Conservation (phyloP, 208 protist species). For the Vickermania spadyakhi region DNA sequence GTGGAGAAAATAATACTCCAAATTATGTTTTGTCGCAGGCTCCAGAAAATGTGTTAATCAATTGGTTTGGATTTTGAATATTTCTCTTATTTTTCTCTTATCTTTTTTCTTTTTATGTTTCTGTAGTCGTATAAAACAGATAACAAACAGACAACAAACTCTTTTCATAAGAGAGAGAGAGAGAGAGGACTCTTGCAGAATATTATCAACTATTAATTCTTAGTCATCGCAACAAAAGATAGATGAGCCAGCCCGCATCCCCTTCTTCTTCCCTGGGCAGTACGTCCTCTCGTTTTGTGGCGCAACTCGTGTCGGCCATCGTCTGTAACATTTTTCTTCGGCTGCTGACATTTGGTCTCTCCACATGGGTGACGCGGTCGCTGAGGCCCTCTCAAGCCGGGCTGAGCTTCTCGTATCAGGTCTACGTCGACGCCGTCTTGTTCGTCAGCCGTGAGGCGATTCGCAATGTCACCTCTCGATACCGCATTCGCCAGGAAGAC, state of each 20-base stretch:
- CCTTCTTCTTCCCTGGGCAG: too few species aligned
- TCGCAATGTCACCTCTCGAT: conserved; percentile 33
- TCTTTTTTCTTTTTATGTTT: conserved; percentile 11
- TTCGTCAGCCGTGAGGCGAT: conserved; percentile 70
- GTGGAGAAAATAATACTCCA: too few species aligned
- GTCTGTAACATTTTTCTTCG: conserved; percentile 55
- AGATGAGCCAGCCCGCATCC: too few species aligned
- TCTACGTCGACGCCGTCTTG: conserved; percentile 75
- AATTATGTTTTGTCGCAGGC: too few species aligned
- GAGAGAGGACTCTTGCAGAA: too few species aligned
- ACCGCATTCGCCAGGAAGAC: background rate
- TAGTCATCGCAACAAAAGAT: too few species aligned
- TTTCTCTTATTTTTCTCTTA: conserved; percentile 6
- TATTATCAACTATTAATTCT: too few species aligned
- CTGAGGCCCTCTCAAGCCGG: conserved; percentile 65
- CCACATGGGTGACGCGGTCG: conserved; percentile 47
- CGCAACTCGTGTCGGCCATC: conserved; percentile 49
- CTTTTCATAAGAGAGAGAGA: too few species aligned
- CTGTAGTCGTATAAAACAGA: background rate
- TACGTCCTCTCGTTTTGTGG: conserved; percentile 52
- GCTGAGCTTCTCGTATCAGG: conserved; percentile 54
- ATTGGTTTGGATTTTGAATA: background rate
- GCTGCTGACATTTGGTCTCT: conserved; percentile 67
- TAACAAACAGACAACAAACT: background rate
- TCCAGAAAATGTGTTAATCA: too few species aligned